phyloP scores from a whole-genome alignment of 305 asterid species.

The Fraxinus baroniana region DNA sequence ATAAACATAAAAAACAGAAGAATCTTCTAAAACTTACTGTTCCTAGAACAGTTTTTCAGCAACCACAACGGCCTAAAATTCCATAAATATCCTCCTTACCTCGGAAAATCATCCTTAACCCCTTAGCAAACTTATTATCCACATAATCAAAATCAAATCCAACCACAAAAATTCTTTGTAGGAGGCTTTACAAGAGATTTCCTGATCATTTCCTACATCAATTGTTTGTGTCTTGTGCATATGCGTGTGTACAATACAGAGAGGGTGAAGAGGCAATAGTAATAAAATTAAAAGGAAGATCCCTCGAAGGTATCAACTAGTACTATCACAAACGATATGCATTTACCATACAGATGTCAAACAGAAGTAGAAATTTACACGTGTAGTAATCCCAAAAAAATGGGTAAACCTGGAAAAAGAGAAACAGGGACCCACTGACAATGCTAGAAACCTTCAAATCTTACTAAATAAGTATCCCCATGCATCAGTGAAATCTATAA shows the following conservation, averaged over 20 bases:
- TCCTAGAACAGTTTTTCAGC: background rate
- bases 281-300: background rate
- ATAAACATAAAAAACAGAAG: background rate
- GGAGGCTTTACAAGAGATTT: background rate
- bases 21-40: background rate
- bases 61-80: background rate
- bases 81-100: background rate
- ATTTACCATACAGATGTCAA: background rate
- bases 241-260: background rate
- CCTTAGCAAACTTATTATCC: background rate
- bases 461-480: slow-evolving; percentile 10
- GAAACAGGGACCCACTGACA: background rate
- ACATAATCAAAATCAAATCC: background rate
- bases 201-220: background rate
- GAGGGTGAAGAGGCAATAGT: background rate
- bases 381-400: background rate
- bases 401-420: background rate
- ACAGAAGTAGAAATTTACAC: background rate
- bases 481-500: background rate
- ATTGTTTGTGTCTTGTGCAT: background rate
- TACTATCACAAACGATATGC: background rate
- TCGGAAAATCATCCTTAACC: background rate
- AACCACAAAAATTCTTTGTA: background rate
- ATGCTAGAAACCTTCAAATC: slow-evolving; percentile 9
- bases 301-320: background rate